Base-by-base conservation (phyloP, 1,139 yeast species). In the Geotrichum histeridarum region DNA sequence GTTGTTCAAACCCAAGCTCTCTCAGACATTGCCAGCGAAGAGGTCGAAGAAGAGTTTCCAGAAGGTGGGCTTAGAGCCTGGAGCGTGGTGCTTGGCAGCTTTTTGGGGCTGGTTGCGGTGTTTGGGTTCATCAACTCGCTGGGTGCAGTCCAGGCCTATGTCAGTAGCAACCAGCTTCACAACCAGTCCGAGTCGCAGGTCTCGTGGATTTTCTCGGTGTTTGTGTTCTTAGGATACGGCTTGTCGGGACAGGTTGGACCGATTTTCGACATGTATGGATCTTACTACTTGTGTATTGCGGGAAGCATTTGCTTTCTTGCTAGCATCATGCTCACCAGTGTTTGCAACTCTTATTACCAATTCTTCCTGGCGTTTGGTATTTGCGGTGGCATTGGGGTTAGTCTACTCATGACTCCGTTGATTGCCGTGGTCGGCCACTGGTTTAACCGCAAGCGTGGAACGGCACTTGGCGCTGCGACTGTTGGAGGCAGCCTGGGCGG, bases 401-500 rank as follows among this genome's bases (percentile, higher is more conserved):
- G 86, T 1, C 64, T 82, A 46, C 72, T 82, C 8, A 74, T 80
- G 76, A 75, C 83, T 1, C 86, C 88, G 0, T 67, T 80, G 57
- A 76, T 84, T 33, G 82, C 84, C 4, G 79, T 77, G 2, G 73
- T 83, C 35, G 77, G 83, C 5, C 88, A 83, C 62, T 84, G 84
- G 78, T 85, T 82, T 63, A 70, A 75, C 56, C 72, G 65, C 54
- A 81, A 75, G 57, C 71, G 91, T 54, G 90, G 84, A 1, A 68
- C 78, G 58, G 88, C 87, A 4, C 65, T 81, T 46, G 82, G 86
- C 0, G 67, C 82, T 5, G 84, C 84, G 0, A 79, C 84, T 3
- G 77, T 79, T 61, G 88, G 89, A n/a, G 89, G 90, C 0, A 76
- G 83, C 35, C 66, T 83, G 7, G 91, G 91, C 14, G 87, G 87